Evolutionary conservation across 768 basidiomycete genomes (phyloP).

Genomic region (Fibroporia radiculosa): DNA sequence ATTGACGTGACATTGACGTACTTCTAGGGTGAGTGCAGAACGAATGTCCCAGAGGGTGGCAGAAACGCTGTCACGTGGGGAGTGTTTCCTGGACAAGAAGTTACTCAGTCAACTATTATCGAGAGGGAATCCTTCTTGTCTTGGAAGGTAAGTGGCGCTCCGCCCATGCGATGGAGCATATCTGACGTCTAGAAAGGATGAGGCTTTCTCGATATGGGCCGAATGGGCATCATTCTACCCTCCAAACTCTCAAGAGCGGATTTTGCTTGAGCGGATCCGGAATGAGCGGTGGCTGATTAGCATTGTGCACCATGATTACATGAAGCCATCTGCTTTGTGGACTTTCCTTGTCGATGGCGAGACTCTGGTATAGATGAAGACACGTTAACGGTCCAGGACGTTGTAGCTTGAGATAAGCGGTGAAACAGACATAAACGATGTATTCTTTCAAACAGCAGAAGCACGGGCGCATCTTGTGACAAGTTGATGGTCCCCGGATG

Average conservation of each 20-base stretch:
- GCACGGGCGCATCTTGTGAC: too few species aligned
- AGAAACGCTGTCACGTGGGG: constrained; percentile 99
- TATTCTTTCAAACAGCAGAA: too few species aligned
- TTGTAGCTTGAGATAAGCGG: too few species aligned
- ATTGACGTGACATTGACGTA: not conserved
- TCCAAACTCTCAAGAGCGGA: constrained; percentile 62
- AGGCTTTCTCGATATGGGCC: constrained; percentile 93
- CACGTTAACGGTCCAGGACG: too few species aligned
- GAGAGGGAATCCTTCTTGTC: constrained; percentile 90
- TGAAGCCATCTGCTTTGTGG: constrained; percentile 73
- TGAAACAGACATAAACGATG: too few species aligned
- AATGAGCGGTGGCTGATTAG: constrained; percentile 84
- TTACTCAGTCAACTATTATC: constrained; percentile 94
- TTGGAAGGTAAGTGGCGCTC: constrained; percentile 71
- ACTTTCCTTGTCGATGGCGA: constrained; percentile 54
- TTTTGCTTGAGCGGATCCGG: constrained; percentile 63
- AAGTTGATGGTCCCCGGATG: too few species aligned
- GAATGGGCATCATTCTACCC: constrained; percentile 90
- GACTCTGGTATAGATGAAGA: not conserved
- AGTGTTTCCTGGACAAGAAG: constrained; percentile 94
- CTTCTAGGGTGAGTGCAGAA: constrained; percentile 69
- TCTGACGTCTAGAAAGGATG: constrained; percentile 51
- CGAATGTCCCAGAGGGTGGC: constrained; percentile 70
- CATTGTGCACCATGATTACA: constrained; percentile 91
- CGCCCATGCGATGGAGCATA: not conserved